Evolutionary conservation across 1,284 basidiomycete genomes (phyloP), one percentile per base, ranked within the genome.

Genomic region (Caloboletus firmus): DNA sequence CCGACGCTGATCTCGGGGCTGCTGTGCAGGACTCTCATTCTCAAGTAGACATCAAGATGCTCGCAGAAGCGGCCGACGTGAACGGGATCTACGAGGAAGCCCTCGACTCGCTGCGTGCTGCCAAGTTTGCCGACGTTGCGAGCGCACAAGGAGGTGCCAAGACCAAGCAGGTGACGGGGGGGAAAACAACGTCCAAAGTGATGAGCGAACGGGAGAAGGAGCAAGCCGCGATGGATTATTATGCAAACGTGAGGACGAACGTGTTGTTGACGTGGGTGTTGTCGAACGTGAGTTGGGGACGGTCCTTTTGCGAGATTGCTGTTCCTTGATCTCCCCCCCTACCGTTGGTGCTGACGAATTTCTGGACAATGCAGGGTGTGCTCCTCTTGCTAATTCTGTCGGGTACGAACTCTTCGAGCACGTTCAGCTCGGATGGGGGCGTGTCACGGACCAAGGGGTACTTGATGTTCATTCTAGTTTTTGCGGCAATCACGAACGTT

Each of bases 31-130:
- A 91, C 64, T 84, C 80, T 34, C 80, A 89, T 63, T 87, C 84
- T 13, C 85, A 91, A 61, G 93, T 98, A 39, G 93, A 97, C 64
- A 88, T 98, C 52, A 90, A 94, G 61, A 82, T 98, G 62, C 83
- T 91, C 4, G 85, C 91, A 0, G 91, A 91, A 49, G 87, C 91
- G 51, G 89, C 89, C 4, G 94, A 96, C 68, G 87, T 93, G 54
- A 93, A 98, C 66, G 83, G 80, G 40, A 85, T 92, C 22, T 99
- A 98, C 68, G 89, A 95, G 68, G 91, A 95, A 61, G 88, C 95
- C 0, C 77, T 98, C 37, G 80, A 84, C 55, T 93, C 94, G 66
- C 78, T 98, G 40, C 83, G 85, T 49, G 84, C 87, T 34, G 76
- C 85, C 26, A 84, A 85, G 64, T 83, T 89, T 59, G 71, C 78